Evolutionary conservation across 1,284 basidiomycete species (phyloP).

Genomic region (Erythrobasidium hasegawianum): DNA sequence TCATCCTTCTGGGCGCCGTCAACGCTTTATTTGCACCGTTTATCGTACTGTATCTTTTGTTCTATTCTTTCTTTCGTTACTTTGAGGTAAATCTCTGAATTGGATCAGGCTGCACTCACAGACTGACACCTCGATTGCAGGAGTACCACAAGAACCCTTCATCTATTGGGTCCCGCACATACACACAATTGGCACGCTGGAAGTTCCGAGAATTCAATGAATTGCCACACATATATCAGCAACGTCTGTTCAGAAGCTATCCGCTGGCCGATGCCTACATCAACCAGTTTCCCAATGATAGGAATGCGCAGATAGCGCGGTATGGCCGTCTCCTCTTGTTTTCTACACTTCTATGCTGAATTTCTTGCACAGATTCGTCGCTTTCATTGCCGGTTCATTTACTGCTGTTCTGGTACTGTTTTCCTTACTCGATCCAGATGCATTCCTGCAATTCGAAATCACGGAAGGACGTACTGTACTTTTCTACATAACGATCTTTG

Average conservation of each 20-base stretch:
- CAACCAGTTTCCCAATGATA: conserved; percentile 94
- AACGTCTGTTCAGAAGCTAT: conserved; percentile 81
- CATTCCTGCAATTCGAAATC: conserved; percentile 87
- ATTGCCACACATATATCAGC: conserved; percentile 83
- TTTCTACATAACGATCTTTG: conserved; percentile 88
- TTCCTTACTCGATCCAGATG: conserved; percentile 76
- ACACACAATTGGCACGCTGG: conserved; percentile 94
- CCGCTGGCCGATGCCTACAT: conserved; percentile 90
- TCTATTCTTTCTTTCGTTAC: conserved; percentile 99
- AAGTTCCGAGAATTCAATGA: conserved; percentile 99
- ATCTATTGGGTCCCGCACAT: conserved; percentile 82
- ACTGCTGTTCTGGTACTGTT: conserved; percentile 87
- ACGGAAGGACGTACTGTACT: conserved; percentile 85
- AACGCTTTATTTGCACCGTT: conserved; percentile 95
- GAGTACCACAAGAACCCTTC: conserved; percentile 99
- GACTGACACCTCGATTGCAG: conserved; percentile 52
- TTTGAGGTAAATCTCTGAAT: no score
- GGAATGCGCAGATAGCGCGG: conserved; percentile 82
- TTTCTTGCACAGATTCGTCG: conserved; percentile 94
- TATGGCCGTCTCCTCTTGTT: no score
- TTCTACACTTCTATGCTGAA: no score
- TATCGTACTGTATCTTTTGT: conserved; percentile 90
- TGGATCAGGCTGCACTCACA: no score
- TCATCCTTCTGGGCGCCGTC: conserved; percentile 92
- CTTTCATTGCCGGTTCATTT: conserved; percentile 93